Evolutionary conservation across 441 rosid genomes (phyloP), one percentile per base, ranked within the genome.

Genomic region (Gossypium laxum): DNA sequence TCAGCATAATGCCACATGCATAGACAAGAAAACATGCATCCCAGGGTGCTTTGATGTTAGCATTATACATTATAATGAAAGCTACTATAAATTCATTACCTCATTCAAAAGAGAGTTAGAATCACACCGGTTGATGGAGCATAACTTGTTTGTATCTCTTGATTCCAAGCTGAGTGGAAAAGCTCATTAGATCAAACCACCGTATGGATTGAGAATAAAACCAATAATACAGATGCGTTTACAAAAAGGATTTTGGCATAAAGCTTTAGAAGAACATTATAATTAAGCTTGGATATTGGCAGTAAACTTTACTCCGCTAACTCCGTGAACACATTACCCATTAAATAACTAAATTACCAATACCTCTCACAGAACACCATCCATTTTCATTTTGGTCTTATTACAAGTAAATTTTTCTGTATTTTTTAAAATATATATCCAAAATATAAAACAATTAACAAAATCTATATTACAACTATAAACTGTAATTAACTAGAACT

Each of bases 81-180:
- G 17, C 64, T 59, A 28, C 21, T 5, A 26, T 41, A 28, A 14
- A 59, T n/a, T 14, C 52, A 72, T 62, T 83, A 93, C 98, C 97
- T 94, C 96, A 74, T 90, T 94, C 74, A 89, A 75, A 74, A 93
- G 95, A 79, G 98, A 93, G 74, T 83, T 74, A 38, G 98, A 79
- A 82, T 90, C 86, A 83, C 98, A 94, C 69, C 84, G 90, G 82
- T 88, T 94, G 76, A 94, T 91, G 84, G 98, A 89, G 85, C 98
- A 94, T 74, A 94, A 77, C 83, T 85, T 90, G 80, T 91, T 88
- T 60, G 98, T 94, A 30, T 94, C 90, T 74, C 82, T 85, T 80
- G 96, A 94, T 78, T 88, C 97, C 72, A 83, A 88, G 90, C 98
- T 94, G 96, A 81, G 78, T 75, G 81, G 48, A 75, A 77, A 69